Evolutionary conservation across 176 grass and related monocot genomes (phyloP), one percentile per base, ranked within the genome.

Genomic region (Puya raimondii): DNA sequence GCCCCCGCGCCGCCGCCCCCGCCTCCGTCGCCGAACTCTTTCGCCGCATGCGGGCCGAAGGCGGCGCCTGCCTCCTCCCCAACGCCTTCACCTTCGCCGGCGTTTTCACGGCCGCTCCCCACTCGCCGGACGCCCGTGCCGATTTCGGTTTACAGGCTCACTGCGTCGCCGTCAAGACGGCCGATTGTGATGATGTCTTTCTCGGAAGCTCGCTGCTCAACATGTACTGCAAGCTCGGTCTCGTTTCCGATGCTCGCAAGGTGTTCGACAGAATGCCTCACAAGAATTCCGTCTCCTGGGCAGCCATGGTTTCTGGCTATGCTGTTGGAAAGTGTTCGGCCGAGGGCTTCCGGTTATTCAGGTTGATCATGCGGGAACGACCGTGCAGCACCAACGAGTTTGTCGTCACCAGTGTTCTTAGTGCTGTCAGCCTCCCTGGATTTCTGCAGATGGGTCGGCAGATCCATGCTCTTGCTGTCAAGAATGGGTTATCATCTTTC

Each of bases 201-300:
- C 61, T 84, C 1, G 79, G 61, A 10, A 93, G 83, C 52, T 69
- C 83, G 47, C 57, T 89, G 25, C 61, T 93, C 10, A 93, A 72
- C 13, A 84, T 93, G 90, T 93, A 93, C 25, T 86, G 86, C 20
- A 93, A 93, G 69, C 29, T 86, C 25, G 80, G 65, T 17, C 27
- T 27, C n/a, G 6, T 75, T 15, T 65, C 57, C 0, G 80, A 94
- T 18, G 90, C 90, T 23, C 86, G 71, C 61, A 80, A 71, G 29
- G 78, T 84, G 78, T 89, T 94, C 2, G 80, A 94, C 51, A 66
- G 67, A 71, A 93, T 93, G 90, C 80, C 72, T 0, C 42, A 65
- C 10, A 72, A 74, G 23, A 93, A 93, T 7, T 76, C 65, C 0
- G 75, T 93, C 26, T 86, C 90, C 13, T 89, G 90, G 90, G 58